Evolutionary conservation across 371 early-diverging fungal genomes (phyloP).

Genomic region (Choanephora cucurbitarum): DNA sequence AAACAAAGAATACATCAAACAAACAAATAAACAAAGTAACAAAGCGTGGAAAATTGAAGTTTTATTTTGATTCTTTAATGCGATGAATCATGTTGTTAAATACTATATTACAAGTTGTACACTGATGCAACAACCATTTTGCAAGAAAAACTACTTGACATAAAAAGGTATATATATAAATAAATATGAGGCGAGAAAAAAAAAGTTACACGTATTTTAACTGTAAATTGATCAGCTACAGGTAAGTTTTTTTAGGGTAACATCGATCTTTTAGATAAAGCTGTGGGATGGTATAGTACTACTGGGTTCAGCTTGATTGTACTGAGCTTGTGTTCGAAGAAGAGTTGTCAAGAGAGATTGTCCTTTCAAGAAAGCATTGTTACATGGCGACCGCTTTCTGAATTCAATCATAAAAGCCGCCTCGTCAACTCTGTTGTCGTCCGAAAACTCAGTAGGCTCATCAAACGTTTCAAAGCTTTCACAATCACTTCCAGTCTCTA

Average conservation of each 20-base stretch:
- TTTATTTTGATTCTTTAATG: no score
- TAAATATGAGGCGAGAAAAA: no score
- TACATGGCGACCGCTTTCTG: conserved; percentile 5
- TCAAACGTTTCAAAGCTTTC: neutral
- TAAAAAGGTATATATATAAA: no score
- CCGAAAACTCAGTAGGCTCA: conserved; percentile 6
- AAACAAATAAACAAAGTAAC: no score
- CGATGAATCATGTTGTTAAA: no score
- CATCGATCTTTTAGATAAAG: neutral
- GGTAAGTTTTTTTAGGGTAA: neutral
- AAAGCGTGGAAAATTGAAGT: no score
- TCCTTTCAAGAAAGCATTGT: neutral
- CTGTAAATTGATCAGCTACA: neutral
- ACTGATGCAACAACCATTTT: no score
- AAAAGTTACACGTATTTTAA: no score
- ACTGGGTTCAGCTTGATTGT: neutral
- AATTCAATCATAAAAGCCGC: conserved; percentile 8
- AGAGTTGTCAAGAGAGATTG: conserved; percentile 4
- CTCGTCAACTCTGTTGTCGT: conserved; percentile 10
- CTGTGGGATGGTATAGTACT: neutral
- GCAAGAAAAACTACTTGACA: no score
- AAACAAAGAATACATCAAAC: no score
- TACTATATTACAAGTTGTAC: no score
- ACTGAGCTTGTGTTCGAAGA: neutral
- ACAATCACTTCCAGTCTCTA: conserved; percentile 5